phyloP scores from a whole-genome alignment of 345 rosid species.

The Salix brachista region DNA sequence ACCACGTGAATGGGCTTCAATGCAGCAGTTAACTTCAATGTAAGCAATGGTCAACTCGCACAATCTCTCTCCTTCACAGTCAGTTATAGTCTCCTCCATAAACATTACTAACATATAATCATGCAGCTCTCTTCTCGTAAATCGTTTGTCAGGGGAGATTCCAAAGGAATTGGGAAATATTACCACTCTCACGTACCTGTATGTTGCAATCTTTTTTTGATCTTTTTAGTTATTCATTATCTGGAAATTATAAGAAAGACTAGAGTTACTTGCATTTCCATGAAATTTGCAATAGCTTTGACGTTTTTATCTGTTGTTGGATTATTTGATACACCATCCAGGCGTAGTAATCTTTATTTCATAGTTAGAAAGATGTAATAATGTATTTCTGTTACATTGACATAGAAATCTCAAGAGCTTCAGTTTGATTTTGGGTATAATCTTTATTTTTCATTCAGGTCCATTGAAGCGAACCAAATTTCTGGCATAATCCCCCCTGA shows the following conservation, averaged over 20 bases:
- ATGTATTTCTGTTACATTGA: neutral
- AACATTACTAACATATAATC: slow-evolving; percentile 5
- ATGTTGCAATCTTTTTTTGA: slow-evolving; percentile 18
- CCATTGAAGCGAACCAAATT: slow-evolving; percentile 59
- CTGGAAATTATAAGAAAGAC: neutral
- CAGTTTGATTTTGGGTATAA: neutral
- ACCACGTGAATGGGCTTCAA: slow-evolving; percentile 55
- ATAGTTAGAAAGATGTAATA: neutral
- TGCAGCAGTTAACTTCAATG: slow-evolving; percentile 42
- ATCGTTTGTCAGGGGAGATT: slow-evolving; percentile 54
- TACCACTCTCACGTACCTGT: slow-evolving; percentile 46
- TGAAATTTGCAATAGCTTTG: neutral
- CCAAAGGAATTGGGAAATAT: slow-evolving; percentile 49
- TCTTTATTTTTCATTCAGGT: slow-evolving; percentile 30
- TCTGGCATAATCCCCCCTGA: slow-evolving; percentile 51
- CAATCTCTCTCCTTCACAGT: neutral
- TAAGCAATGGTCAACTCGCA: slow-evolving; percentile 23
- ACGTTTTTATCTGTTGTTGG: neutral
- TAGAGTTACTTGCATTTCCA: neutral
- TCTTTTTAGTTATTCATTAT: neutral
- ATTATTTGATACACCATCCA: no score
- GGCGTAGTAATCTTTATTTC: no score
- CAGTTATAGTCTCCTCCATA: neutral
- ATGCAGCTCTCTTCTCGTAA: slow-evolving; percentile 44
- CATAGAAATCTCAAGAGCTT: slow-evolving; percentile 2